A percentile compares a stretch with the other conserved stretches of the same genome.
Evolutionary conservation across 345 rosid species (phyloP).

Genomic region (Nasturtium officinale): DNA sequence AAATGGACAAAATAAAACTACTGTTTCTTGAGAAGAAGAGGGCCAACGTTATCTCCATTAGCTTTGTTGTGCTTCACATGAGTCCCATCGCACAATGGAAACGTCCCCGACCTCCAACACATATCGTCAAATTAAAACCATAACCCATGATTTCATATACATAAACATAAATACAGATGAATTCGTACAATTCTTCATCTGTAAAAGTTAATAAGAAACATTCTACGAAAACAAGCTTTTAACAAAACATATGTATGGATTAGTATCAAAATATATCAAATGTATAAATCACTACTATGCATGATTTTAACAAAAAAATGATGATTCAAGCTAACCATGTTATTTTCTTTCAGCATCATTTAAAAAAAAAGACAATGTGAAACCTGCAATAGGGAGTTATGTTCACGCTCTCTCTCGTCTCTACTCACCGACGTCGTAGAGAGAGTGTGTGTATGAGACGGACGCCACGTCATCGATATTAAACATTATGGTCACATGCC

Average conservation of each 20-base stretch:
- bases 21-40: constrained; percentile 45
- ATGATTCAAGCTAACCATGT: constrained; percentile 4
- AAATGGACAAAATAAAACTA: neutral
- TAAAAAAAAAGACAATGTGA: neutral
- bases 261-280: neutral
- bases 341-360: too few relatives aligned
- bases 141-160: neutral
- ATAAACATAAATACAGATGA: neutral
- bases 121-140: constrained; percentile 38
- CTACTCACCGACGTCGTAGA: neutral
- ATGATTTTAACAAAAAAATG: neutral
- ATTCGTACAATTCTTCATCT: neutral
- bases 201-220: neutral
- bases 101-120: constrained; percentile 94
- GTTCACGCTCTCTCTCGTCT: constrained; percentile 50
- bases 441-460: neutral
- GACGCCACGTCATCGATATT: neutral
- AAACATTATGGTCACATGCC: neutral
- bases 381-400: constrained; percentile 90
- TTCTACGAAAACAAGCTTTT: neutral
- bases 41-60: constrained; percentile 78
- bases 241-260: neutral
- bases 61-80: constrained; percentile 97
- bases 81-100: constrained; percentile 86
- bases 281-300: neutral